phyloP scores from a whole-genome alignment of 495 filamentous ascomycete genomes.

The Pseudevernia furfuracea region DNA sequence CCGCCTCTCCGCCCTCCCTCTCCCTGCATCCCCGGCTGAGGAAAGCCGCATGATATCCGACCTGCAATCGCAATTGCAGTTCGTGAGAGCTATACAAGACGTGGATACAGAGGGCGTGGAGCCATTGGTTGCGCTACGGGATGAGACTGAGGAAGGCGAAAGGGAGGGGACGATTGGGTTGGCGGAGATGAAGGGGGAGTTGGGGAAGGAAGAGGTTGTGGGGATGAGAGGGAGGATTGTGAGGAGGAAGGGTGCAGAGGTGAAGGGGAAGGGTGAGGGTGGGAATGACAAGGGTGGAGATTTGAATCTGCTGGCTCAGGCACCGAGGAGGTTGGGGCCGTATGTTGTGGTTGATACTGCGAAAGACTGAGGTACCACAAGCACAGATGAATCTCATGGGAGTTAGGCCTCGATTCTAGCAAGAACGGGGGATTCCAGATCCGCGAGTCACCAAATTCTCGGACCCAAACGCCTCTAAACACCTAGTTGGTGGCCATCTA shows the following conservation, averaged over 20 bases:
- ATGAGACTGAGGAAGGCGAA: conserved; percentile 57
- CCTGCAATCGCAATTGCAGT: conserved; percentile 77
- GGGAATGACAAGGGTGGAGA: not conserved
- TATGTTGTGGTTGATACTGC: conserved; percentile 75
- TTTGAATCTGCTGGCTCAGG: conserved; percentile 53
- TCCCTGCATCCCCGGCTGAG: conserved; percentile 50
- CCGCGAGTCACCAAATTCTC: not conserved
- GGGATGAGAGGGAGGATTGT: conserved; percentile 44
- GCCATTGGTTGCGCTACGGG: conserved; percentile 70
- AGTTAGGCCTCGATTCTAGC: not conserved
- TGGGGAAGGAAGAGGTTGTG: conserved; percentile 46
- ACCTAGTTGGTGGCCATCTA: no score
- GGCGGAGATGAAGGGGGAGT: conserved; percentile 37
- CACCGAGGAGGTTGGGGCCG: conserved; percentile 56
- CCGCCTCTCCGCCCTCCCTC: conserved; percentile 80
- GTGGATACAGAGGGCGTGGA: conserved; percentile 65
- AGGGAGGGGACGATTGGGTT: conserved; percentile 48
- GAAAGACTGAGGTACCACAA: conserved; percentile 16
- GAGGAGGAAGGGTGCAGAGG: conserved; percentile 28
- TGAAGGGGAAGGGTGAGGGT: not conserved
- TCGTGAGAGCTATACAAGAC: conserved; percentile 74
- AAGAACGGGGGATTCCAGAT: not conserved
- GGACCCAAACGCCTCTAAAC: not conserved
- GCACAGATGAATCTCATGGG: not conserved
- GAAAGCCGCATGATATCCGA: conserved; percentile 60